A percentile compares a stretch with the other conserved stretches of the same genome.
Evolutionary conservation across 371 early-diverging fungal genomes (phyloP).

Genomic region (Lichtheimia corymbifera): DNA sequence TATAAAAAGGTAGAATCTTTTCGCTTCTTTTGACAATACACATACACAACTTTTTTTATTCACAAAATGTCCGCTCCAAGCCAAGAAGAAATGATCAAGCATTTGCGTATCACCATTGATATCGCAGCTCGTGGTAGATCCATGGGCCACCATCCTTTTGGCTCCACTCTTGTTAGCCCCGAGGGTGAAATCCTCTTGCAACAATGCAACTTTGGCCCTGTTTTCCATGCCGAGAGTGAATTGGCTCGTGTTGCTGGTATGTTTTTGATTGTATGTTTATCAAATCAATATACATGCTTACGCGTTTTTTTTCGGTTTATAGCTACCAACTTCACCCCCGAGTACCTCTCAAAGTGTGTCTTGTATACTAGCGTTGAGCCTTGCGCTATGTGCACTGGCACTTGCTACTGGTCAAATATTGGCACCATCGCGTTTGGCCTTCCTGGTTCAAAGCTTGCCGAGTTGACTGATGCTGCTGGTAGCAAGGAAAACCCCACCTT

Average conservation of each 20-base stretch:
- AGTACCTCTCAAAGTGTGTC: slow-evolving; percentile 22
- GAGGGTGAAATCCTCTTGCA: slow-evolving; percentile 25
- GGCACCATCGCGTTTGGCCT: slow-evolving; percentile 30
- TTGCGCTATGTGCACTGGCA: slow-evolving; percentile 34
- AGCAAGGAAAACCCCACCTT: slow-evolving; percentile 32
- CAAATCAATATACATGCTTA: no score
- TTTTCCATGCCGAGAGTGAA: slow-evolving; percentile 32
- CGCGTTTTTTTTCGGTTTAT: not conserved
- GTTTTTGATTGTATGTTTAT: no score
- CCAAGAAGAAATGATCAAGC: slow-evolving; percentile 21
- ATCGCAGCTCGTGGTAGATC: slow-evolving; percentile 23
- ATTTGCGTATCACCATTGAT: slow-evolving; percentile 19
- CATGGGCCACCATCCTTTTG: slow-evolving; percentile 33
- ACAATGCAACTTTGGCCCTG: slow-evolving; percentile 30
- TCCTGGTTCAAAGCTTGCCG: slow-evolving; percentile 20
- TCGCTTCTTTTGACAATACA: no score
- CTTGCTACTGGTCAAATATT: slow-evolving; percentile 32
- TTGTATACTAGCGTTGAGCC: slow-evolving; percentile 38
- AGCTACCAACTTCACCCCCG: slow-evolving; percentile 30
- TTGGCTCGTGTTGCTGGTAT: slow-evolving; percentile 30
- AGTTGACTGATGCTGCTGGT: slow-evolving; percentile 18
- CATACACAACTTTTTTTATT: no score
- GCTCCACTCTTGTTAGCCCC: slow-evolving; percentile 27
- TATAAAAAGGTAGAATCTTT: no score
- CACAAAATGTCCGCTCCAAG: slow-evolving; percentile 11